Conservation (phyloP, 1,284 basidiomycete species). For the Hemileia vastatrix region DNA sequence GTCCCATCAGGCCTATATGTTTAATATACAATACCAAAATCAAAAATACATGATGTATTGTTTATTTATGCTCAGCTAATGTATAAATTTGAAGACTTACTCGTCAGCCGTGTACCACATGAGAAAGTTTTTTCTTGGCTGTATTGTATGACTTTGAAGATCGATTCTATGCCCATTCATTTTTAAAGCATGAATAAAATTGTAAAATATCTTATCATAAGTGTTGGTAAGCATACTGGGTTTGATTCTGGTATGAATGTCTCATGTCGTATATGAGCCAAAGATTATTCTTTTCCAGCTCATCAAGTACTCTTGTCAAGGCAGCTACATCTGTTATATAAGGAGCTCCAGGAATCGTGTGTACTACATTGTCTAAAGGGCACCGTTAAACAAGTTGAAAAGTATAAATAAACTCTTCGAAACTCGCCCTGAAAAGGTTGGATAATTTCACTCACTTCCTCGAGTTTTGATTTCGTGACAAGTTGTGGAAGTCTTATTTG, state of each 20-base stretch:
- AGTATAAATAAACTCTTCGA: no score
- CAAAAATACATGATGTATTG: background rate
- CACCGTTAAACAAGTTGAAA: no score
- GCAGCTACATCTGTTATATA: background rate
- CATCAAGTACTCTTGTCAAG: background rate
- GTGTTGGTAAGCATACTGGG: constrained; percentile 1
- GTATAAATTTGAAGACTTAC: background rate
- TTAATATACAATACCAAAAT: background rate
- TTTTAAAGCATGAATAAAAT: constrained; percentile 2
- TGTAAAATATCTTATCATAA: background rate
- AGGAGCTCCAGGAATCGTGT: constrained; percentile 9
- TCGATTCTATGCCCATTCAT: background rate
- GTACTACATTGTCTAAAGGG: constrained; percentile 11
- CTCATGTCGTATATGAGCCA: constrained; percentile 19
- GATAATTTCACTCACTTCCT: no score
- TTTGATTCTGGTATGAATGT: constrained; percentile 2
- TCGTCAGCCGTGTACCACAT: background rate
- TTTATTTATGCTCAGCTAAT: background rate
- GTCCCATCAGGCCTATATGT: constrained; percentile 3
- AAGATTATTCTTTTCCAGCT: background rate
- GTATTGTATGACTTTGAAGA: background rate
- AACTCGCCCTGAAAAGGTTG: no score
- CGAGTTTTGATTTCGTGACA: no score
- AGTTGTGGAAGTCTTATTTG: no score
- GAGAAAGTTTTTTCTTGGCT: background rate